phyloP scores from a whole-genome alignment of 2,329 filamentous ascomycete genomes.

The Tothia fuscella region DNA sequence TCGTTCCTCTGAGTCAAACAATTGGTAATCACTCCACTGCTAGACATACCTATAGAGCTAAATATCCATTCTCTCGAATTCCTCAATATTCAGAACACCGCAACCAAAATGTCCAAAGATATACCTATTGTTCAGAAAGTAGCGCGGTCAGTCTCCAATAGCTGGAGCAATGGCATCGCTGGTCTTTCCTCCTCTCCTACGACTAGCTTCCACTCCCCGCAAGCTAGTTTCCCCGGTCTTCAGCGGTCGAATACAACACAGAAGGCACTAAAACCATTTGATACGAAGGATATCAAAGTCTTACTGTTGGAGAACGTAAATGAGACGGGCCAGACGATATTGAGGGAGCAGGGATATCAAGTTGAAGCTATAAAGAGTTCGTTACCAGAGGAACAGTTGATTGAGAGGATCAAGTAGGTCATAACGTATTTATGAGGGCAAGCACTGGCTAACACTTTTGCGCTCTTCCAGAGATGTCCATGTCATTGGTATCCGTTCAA shows the following conservation, averaged over 20 bases:
- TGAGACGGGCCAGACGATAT: conserved; percentile 70
- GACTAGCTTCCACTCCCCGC: conserved; percentile 61
- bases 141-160: conserved; percentile 24
- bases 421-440: not conserved
- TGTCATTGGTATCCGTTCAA: conserved; percentile 95
- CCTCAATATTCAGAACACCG: too few relatives aligned
- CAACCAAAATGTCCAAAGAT: conserved; percentile 9
- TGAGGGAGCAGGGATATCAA: conserved; percentile 82
- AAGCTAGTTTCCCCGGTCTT: conserved; percentile 43
- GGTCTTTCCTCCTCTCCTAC: conserved; percentile 60
- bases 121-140: conserved; percentile 10
- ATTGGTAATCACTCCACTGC: too few relatives aligned
- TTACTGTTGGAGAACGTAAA: conserved; percentile 94
- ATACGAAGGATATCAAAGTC: conserved; percentile 93
- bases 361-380: conserved; percentile 86
- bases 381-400: conserved; percentile 81
- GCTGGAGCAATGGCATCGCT: conserved; percentile 16
- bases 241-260: conserved; percentile 32
- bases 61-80: too few relatives aligned
- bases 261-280: conserved; percentile 89
- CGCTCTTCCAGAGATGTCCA: conserved; percentile 66
- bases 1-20: too few relatives aligned
- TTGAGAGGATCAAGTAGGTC: conserved; percentile 79
- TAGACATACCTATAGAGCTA: too few relatives aligned
- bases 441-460: not conserved